Evolutionary conservation across 139 green algal genomes (phyloP).

Genomic region (Picochlorum sp.): DNA sequence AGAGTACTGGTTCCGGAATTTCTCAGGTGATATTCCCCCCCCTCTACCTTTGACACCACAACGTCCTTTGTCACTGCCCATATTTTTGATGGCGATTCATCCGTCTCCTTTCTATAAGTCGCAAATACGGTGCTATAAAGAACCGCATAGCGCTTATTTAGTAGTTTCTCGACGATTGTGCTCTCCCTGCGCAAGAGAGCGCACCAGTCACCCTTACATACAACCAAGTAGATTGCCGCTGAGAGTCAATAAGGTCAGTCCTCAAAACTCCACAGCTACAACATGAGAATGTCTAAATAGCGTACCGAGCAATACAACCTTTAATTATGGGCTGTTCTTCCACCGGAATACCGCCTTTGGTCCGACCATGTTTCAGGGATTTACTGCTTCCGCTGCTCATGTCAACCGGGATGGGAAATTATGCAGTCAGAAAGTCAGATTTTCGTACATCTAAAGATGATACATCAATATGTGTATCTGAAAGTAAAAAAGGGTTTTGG

Average conservation of each 20-base stretch:
- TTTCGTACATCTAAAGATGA: too few species aligned
- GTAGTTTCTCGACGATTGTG: constrained; percentile 13
- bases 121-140: constrained; percentile 11
- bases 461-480: too few species aligned
- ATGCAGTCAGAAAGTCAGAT: too few species aligned
- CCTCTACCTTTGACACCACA: constrained; percentile 1
- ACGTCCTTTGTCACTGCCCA: constrained; percentile 8
- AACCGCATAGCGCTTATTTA: constrained; percentile 21
- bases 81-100: constrained; percentile 11
- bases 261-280: too few species aligned
- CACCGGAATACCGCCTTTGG: background rate
- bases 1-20: constrained; percentile 18
- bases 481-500: too few species aligned
- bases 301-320: constrained; percentile 3
- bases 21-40: constrained; percentile 8
- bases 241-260: too few species aligned
- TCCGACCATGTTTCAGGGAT: background rate
- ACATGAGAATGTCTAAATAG: too few species aligned
- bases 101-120: constrained; percentile 13
- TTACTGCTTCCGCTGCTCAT: too few species aligned
- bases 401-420: too few species aligned
- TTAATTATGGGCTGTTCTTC: constrained; percentile 5
- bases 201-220: too few species aligned
- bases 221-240: too few species aligned
- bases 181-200: constrained; percentile 1